Base-by-base conservation (phyloP, 2,329 filamentous ascomycete genomes). In the Metarhizium humberi region DNA sequence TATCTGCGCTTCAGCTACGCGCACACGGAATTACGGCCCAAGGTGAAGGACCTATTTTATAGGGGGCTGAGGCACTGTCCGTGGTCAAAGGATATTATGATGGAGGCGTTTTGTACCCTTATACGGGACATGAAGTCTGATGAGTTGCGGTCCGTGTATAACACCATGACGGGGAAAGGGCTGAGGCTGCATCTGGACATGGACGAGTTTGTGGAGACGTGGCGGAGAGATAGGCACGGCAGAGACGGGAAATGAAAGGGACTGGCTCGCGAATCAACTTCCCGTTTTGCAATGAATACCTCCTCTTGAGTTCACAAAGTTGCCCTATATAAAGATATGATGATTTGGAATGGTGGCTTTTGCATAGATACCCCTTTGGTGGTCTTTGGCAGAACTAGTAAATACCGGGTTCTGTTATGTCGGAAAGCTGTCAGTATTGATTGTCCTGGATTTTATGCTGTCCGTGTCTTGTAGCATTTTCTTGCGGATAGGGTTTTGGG, bases 41-140 rank as follows among this genome's bases (percentile, higher is more conserved):
- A 70, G 59, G 73, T 73, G 3, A 78, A 74, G 60, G 75, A 76
- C 3, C 69, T 78, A 3, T 77, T 78, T 55, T 79, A 77, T 58
- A 63, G 74, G 10, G 78, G 75, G 0, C 52, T 80, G 34, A 67
- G 67, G 10, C 70, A 75, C 18, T 80, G 78, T 56, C 77, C 77
- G 0, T 76, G 76, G 71, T 73, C 72, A 5, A 80, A 78, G 65
- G 70, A 69, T 34, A 60, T 79, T 38, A 71, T 77, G 57, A 73
- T 83, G 71, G 74, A 79, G 63, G 78, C 73, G 0, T 82, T 82
- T 62, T 60, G 61, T 40, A 73, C 70, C n/a, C 60, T 79, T 34
- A 67, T 67, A 13, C 62, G 67, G 7, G 73, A 72, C 0, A 71
- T 82, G 72, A 71, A 75, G 52, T 71, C 72, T 20, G 67, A 68